A percentile compares a stretch with the other conserved stretches of the same genome.
These are phyloP conservation scores for Cerrena zonata DNA, from an alignment of 1,284 basidiomycete species.

Conservation along the genomic window DNA sequence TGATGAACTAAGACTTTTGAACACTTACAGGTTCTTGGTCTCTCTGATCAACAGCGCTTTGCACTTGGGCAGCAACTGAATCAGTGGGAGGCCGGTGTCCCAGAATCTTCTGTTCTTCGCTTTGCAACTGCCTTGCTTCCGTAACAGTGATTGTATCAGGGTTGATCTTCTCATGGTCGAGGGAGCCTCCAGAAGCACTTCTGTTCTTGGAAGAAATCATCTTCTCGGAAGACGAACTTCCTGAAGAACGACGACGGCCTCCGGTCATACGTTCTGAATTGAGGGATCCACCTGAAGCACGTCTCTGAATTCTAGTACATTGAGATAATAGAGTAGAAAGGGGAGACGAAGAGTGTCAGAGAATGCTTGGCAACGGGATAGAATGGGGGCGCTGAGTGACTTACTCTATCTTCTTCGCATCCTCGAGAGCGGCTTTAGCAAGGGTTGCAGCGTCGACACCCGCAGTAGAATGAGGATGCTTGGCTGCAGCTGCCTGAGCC, in stretches of 20 bases:
- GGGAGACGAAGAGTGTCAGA: background rate
- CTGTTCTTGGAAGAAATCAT: conserved; percentile 2
- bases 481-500: conserved; percentile 30
- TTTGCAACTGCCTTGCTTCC: conserved; percentile 22
- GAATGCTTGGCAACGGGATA: background rate
- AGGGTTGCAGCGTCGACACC: conserved; percentile 17
- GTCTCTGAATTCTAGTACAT: conserved; percentile 2
- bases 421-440: conserved; percentile 19
- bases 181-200: conserved; percentile 1
- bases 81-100: conserved; percentile 25
- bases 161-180: conserved; percentile 6
- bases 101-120: conserved; percentile 26
- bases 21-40: conserved; percentile 14
- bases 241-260: background rate
- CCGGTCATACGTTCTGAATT: conserved; percentile 1
- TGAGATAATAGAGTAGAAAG: background rate
- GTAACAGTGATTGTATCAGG: conserved; percentile 15
- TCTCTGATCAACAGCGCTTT: conserved; percentile 21
- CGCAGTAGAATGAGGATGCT: conserved; percentile 19
- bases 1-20: background rate
- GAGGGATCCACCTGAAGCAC: conserved; percentile 2
- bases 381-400: conserved; percentile 2
- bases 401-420: conserved; percentile 24
- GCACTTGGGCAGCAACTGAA: conserved; percentile 23
- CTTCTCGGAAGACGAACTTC: background rate